Evolutionary conservation across 257 asterid species (phyloP), one percentile per base, ranked within the genome.

Genomic region (Henckelia pumila): DNA sequence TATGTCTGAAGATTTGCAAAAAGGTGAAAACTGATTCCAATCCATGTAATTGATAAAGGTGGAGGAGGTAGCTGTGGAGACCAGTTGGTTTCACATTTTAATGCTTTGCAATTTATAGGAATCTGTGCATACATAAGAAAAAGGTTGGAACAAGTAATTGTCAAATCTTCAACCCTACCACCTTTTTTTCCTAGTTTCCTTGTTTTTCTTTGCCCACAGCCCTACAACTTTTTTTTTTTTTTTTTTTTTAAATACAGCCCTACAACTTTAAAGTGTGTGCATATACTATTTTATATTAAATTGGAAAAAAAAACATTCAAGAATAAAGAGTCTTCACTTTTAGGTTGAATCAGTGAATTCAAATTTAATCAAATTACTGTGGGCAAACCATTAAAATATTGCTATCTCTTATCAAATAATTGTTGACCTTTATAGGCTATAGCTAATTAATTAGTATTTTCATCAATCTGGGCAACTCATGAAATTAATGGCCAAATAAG

Each of bases 121-220:
- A 69, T 26, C 59, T 69, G 79, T 69, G 75, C 67, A 60, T 25
- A 10, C 3, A 32, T 32, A 20, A 29, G n/a, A 20, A 16, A 56
- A 71, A 26, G 63, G 64, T 33, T 35, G 57, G 26, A 72, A 37
- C n/a, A 59, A 22, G 50, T 8, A 47, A 47, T 26, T 11, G 61
- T 64, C 65, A n/a, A 69, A 60, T 67, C 70, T 26, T 23, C 52
- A 11, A 25, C 24, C 17, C 56, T 40, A 40, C 56, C 16, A 47
- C 14, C 52, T 13, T 40, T 40, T 37, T 40, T 32, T 32, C 4
- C n/a, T 40, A 40, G 50, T 40, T 40, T 47, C 21, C 55, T 47
- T 21, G 55, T 47, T 47, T 47, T 16, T 47, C 21, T 14, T 47
- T 47, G 8, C 8, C 20, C n/a, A 47, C 20, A 47, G 21, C 21